Evolutionary conservation across 345 rosid species (phyloP), one percentile per base, ranked within the genome.

Genomic region (Brassica nigra): DNA sequence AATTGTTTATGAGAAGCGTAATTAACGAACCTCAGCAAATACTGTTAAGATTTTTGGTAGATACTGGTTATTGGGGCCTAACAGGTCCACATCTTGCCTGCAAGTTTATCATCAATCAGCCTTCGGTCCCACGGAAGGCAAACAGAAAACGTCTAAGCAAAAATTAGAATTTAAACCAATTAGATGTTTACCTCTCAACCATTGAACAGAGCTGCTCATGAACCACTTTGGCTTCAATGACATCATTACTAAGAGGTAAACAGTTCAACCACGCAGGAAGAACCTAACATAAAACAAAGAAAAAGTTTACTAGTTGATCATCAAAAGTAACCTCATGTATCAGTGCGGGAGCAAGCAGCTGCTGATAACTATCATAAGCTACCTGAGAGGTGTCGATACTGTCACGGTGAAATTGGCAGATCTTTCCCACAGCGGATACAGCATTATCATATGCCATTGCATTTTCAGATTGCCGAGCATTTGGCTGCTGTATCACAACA

Each of bases 401-500:
- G 73, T 87, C 97, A 18, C 98, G 97, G 83, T 93, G 95, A 80
- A 85, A 92, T 77, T 89, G 92, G 80, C 97, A 96, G 79, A 93
- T 91, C 86, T 96, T 96, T 82, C 99, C 99, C 66, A 96, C 87
- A 63, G 99, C 97, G 33, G 99, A 96, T 73, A 96, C 99, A 80
- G 99, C 99, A 89, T 96, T 96, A 83, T 96, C 99, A 87, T 93
- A 92, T 74, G 95, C 99, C 99, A 93, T 93, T 57, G 93, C 77
- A 81, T 93, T 90, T 81, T 93, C 99, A 44, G 98, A 59, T 69
- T 89, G 90, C 85, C 85, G 80, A 15, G 99, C 94, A 79, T 86
- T 90, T 58, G 98, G 95, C 75, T 88, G 89, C 71, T 87, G 83
- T 66, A 96, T 84, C 83, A 96, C 98, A 82, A 90, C 87, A 86